These are phyloP conservation scores for Suillus paluster DNA, from an alignment of 768 basidiomycete species.

Conservation along the genomic window DNA sequence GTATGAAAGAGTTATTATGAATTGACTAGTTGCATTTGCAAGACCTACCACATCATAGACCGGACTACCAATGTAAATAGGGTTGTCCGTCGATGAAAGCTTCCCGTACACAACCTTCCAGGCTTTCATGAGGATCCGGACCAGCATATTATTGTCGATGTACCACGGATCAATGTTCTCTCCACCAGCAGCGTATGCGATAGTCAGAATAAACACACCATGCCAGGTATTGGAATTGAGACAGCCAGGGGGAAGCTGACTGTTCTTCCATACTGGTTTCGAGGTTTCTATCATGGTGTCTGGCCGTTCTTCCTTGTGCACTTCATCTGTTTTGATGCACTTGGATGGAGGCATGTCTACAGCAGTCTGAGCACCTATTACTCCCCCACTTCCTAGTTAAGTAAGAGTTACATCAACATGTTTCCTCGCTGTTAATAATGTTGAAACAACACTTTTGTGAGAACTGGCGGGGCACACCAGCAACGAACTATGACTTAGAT, in stretches of 20 bases:
- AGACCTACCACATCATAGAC: not conserved
- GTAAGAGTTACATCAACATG: too few species aligned
- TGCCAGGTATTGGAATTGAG: not conserved
- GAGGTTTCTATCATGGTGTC: not conserved
- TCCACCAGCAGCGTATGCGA: not conserved
- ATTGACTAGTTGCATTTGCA: not conserved
- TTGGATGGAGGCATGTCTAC: not conserved
- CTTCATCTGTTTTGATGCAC: not conserved
- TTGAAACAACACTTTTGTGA: too few species aligned
- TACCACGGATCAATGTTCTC: conserved; percentile 1
- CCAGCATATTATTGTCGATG: not conserved
- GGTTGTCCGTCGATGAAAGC: conserved; percentile 7
- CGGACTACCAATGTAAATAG: too few species aligned
- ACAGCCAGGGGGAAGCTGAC: not conserved
- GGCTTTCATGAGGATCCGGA: not conserved
- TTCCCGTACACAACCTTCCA: conserved; percentile 12
- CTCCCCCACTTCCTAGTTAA: too few species aligned
- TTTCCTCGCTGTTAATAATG: too few species aligned
- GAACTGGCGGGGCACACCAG: too few species aligned
- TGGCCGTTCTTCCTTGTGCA: not conserved
- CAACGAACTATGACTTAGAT: too few species aligned
- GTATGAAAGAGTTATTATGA: not conserved
- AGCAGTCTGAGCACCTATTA: too few species aligned
- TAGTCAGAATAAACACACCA: conserved; percentile 1
- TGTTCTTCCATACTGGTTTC: not conserved